Conservation (phyloP, 1,284 basidiomycete species). For the Malassezia brasiliensis region DNA sequence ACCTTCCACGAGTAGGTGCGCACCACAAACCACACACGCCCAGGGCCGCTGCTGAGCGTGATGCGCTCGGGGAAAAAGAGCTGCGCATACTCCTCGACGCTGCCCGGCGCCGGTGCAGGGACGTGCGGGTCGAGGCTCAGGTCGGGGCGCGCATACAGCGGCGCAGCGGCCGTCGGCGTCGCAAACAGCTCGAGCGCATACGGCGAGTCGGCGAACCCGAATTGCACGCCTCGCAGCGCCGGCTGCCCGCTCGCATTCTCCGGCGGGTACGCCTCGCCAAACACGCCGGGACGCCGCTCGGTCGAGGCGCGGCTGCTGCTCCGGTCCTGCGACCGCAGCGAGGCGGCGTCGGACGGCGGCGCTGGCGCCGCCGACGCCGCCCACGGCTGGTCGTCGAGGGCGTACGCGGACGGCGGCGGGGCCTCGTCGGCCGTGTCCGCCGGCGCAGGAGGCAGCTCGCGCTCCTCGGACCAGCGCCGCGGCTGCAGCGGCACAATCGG, state of each 20-base stretch:
- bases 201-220: constrained; percentile 5
- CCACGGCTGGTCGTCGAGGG: background rate
- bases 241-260: constrained; percentile 11
- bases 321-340: background rate
- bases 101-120: background rate
- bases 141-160: constrained; percentile 7
- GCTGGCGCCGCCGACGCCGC: background rate
- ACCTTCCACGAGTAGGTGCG: constrained; percentile 18
- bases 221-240: constrained; percentile 16
- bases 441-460: background rate
- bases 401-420: background rate
- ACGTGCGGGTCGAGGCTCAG: background rate
- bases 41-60: background rate
- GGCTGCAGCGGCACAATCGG: background rate
- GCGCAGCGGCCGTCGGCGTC: background rate
- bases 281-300: background rate
- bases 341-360: too few species aligned
- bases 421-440: background rate
- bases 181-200: constrained; percentile 1
- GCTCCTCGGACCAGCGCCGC: background rate
- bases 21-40: constrained; percentile 12
- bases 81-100: background rate
- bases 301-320: background rate
- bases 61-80: constrained; percentile 12
- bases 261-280: constrained; percentile 6